Evolutionary conservation across 2,329 filamentous ascomycete genomes (phyloP).

Genomic region (Zymoseptoria tritici): DNA sequence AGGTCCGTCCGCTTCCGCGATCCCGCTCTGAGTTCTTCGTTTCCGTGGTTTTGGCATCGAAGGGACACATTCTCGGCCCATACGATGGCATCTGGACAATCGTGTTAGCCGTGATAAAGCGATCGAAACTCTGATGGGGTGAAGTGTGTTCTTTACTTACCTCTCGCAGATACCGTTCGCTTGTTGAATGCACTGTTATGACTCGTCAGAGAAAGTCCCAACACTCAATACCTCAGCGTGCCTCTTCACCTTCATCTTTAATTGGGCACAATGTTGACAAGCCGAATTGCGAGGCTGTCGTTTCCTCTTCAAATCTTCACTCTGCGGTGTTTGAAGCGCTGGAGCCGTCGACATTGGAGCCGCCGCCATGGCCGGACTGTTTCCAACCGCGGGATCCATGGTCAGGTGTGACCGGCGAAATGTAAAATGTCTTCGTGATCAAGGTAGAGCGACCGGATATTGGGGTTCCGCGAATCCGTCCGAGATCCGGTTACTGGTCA

Average conservation of each 20-base stretch:
- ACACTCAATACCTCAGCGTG: not conserved
- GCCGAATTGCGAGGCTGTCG: conserved; percentile 24
- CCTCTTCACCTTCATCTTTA: conserved; percentile 22
- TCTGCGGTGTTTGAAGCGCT: conserved; percentile 7
- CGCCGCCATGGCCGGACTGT: not conserved
- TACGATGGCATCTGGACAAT: conserved; percentile 20
- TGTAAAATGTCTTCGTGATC: not conserved
- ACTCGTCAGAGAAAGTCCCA: not conserved
- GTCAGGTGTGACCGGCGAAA: not conserved
- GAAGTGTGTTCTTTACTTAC: conserved; percentile 1
- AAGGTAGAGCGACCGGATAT: not conserved
- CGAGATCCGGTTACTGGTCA: not conserved
- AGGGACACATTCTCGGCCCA: conserved; percentile 21
- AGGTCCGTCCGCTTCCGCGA: conserved; percentile 2
- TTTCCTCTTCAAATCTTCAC: conserved; percentile 16
- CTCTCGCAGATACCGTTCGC: conserved; percentile 18
- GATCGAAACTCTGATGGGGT: not conserved
- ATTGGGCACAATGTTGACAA: conserved; percentile 21
- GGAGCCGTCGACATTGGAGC: not conserved
- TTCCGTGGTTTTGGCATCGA: conserved; percentile 23
- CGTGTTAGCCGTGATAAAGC: conserved; percentile 6
- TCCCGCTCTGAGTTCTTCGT: conserved; percentile 15
- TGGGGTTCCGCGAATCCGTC: not conserved
- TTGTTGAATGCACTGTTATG: not conserved
- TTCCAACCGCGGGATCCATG: not conserved